Base-by-base conservation (phyloP, 345 rosid genomes). In the Camelina laxa region DNA sequence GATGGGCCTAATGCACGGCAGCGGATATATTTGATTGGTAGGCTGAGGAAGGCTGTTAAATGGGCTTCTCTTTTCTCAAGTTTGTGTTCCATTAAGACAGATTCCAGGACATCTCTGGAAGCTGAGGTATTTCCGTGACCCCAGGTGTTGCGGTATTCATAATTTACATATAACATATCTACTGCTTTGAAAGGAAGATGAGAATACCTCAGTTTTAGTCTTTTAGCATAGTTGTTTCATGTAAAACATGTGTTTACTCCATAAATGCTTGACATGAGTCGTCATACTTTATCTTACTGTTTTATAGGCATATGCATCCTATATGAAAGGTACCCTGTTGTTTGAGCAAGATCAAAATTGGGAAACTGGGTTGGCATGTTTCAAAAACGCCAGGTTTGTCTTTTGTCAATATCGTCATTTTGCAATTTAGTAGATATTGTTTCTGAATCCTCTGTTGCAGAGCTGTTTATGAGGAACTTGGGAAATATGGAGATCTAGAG, bases 401-500 rank as follows among this genome's bases (percentile, higher is more conserved):
- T 79, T 63, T 70, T 51, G 80, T 45, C 47, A 14, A 15, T 74
- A 35, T 62, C 14, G 5, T 57, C 51, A 14, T 17, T 60, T 67
- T 61, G 66, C 14, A n/a, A 7, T 61, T 45, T 62, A 45, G 30
- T 62, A 61, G 55, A 8, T 35, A 35, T 55, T 45, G 39, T 68
- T 42, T 68, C 54, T 67, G 55, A 79, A 56, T 17, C 48, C 16
- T 13, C 16, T 2, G 21, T 79, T 20, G 42, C 73, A 96, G 99
- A 82, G 92, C 99, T 75, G 98, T 92, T 65, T 96, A 96, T 75
- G 98, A 89, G 85, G 96, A 96, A 83, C 95, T 96, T 60, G 95
- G 97, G 31, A 92, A 96, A 82, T 96, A 92, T 82, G 99, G 99
- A 77, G 96, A 91, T 82, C 80, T 89, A 47, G 99, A 95, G 82